Evolutionary conservation across 1,284 basidiomycete genomes (phyloP).

Genomic region (Naganishia albida): DNA sequence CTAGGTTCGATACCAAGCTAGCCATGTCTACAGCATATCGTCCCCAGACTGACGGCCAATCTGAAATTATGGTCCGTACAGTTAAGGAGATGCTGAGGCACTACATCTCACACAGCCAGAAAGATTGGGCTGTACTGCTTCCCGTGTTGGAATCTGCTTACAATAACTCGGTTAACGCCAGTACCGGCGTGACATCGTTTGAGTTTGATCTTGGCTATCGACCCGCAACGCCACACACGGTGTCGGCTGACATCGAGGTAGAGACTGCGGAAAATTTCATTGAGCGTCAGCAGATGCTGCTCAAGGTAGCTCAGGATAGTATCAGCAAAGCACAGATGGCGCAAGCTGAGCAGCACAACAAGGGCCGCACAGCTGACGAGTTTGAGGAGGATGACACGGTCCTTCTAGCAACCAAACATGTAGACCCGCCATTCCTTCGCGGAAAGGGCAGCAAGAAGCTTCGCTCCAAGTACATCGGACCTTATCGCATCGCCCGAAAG

Average conservation of each 20-base stretch:
- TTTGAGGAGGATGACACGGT: conserved; percentile 13
- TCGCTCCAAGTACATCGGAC: conserved; percentile 1
- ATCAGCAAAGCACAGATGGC: neutral
- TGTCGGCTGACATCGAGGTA: neutral
- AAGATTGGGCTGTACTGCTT: conserved; percentile 57
- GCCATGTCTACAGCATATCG: conserved; percentile 57
- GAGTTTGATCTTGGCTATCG: conserved; percentile 23
- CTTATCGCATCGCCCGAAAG: neutral
- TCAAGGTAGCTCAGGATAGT: neutral
- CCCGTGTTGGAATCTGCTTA: conserved; percentile 57
- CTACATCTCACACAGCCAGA: conserved; percentile 38
- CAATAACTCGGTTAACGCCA: conserved; percentile 51
- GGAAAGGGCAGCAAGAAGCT: conserved; percentile 2
- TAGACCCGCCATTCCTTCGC: conserved; percentile 17
- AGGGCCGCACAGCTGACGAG: neutral
- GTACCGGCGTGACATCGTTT: conserved; percentile 38
- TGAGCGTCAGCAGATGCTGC: neutral
- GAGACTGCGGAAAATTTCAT: conserved; percentile 5
- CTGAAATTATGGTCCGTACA: conserved; percentile 34
- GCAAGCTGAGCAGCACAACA: conserved; percentile 21
- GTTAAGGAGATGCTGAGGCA: conserved; percentile 29
- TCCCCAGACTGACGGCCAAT: conserved; percentile 50
- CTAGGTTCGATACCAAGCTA: conserved; percentile 46
- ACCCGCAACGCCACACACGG: conserved; percentile 5
- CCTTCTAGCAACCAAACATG: conserved; percentile 14